These are phyloP conservation scores for Coniferiporia weirii DNA, from an alignment of 1,284 basidiomycete species.

Conservation along the genomic window DNA sequence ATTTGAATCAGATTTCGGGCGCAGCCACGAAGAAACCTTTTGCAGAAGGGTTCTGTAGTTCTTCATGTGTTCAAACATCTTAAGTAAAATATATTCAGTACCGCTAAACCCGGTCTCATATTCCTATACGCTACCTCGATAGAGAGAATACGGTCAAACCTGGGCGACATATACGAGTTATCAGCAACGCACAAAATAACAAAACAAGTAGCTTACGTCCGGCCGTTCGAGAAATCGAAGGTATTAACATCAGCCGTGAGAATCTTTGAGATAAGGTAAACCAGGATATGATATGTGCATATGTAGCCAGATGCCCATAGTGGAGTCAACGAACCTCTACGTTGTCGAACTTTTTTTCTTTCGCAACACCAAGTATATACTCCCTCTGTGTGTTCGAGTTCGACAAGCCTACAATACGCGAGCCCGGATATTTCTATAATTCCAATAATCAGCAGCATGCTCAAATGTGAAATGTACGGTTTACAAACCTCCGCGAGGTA, in stretches of 20 bases:
- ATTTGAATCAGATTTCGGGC: slow-evolving; percentile 27
- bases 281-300: not conserved
- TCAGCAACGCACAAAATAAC: not conserved
- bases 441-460: not conserved
- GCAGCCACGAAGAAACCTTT: slow-evolving; percentile 69
- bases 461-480: not conserved
- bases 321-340: slow-evolving; percentile 36
- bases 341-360: slow-evolving; percentile 51
- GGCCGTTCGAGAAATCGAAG: slow-evolving; percentile 51
- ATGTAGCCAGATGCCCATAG: not conserved
- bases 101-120: not conserved
- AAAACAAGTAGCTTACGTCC: slow-evolving; percentile 34
- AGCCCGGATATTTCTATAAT: slow-evolving; percentile 62
- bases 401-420: slow-evolving; percentile 60
- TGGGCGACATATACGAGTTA: slow-evolving; percentile 23
- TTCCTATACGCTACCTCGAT: slow-evolving; percentile 47
- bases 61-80: slow-evolving; percentile 86
- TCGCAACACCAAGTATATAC: slow-evolving; percentile 57
- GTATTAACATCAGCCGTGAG: slow-evolving; percentile 72
- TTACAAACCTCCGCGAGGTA: slow-evolving; percentile 59
- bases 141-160: slow-evolving; percentile 71
- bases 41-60: slow-evolving; percentile 63
- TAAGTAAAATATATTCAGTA: slow-evolving; percentile 2
- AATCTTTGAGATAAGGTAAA: slow-evolving; percentile 33
- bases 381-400: slow-evolving; percentile 71